Percentiles rank a stretch among this genome's conserved stretches.
Conservation (phyloP, 345 rosid species). For the Kandelia obovata region DNA sequence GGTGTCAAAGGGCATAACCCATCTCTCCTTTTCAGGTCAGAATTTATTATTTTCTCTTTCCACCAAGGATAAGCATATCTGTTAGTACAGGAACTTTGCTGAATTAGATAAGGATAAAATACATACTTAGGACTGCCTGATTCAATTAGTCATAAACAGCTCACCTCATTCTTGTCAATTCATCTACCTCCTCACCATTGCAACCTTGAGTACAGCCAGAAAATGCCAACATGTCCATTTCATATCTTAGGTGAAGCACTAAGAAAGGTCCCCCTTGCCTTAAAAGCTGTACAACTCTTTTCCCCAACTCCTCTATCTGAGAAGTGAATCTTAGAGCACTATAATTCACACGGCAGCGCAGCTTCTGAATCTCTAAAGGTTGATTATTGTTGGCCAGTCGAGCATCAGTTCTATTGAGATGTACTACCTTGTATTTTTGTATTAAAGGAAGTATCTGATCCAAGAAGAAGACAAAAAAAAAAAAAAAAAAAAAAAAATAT, state of each 20-base stretch:
- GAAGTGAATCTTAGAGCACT: slow-evolving; percentile 80
- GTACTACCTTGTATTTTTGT: slow-evolving; percentile 76
- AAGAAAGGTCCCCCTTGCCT: slow-evolving; percentile 85
- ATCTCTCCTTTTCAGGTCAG: slow-evolving; percentile 75
- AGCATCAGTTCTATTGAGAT: slow-evolving; percentile 88
- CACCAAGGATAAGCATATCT: slow-evolving; percentile 97
- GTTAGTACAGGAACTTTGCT: slow-evolving; percentile 9
- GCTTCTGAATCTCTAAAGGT: slow-evolving; percentile 77
- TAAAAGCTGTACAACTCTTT: slow-evolving; percentile 65
- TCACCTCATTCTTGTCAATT: slow-evolving; percentile 94
- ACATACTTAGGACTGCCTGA: slow-evolving; percentile 2
- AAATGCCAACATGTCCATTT: slow-evolving; percentile 99
- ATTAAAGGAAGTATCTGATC: slow-evolving; percentile 86
- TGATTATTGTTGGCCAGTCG: slow-evolving; percentile 82
- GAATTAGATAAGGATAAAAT: not conserved
- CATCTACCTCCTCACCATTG: slow-evolving; percentile 80
- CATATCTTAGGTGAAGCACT: slow-evolving; percentile 91
- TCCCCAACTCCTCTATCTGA: slow-evolving; percentile 90
- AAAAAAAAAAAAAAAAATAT: too few species aligned
- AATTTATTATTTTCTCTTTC: slow-evolving; percentile 83
- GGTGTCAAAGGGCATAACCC: slow-evolving; percentile 88
- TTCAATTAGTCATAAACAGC: not conserved
- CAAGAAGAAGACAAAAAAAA: slow-evolving; percentile 9
- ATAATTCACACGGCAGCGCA: slow-evolving; percentile 90
- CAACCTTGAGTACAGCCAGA: slow-evolving; percentile 97